Percentiles rank a stretch among this genome's conserved stretches.
phyloP scores from a whole-genome alignment of 1,284 basidiomycete genomes.

The Moniliella sp. region DNA sequence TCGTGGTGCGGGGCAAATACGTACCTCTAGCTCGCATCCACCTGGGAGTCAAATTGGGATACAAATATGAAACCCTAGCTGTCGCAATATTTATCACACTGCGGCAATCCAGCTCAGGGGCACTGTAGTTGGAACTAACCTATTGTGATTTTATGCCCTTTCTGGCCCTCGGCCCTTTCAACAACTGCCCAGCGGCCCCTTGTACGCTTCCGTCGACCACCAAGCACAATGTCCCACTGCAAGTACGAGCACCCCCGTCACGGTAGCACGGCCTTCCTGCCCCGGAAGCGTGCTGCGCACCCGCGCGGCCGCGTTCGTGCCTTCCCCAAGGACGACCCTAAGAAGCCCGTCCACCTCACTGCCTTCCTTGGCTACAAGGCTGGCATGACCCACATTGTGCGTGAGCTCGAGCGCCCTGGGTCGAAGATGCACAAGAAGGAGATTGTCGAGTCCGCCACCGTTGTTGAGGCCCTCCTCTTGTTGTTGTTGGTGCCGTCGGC shows the following conservation, averaged over 20 bases:
- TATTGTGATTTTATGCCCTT: too few species aligned
- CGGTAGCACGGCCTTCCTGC: conserved; percentile 33
- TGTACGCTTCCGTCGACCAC: too few species aligned
- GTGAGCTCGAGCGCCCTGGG: conserved; percentile 94
- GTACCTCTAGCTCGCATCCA: too few species aligned
- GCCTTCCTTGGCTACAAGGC: conserved; percentile 99
- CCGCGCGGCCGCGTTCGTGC: conserved; percentile 25
- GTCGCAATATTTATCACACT: too few species aligned
- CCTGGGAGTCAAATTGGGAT: too few species aligned
- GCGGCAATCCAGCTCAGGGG: too few species aligned
- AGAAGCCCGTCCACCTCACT: conserved; percentile 96
- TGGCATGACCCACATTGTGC: conserved; percentile 97
- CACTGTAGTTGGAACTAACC: too few species aligned
- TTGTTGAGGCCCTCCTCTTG: conserved; percentile 95
- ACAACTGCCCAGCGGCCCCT: too few species aligned
- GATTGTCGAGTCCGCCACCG: conserved; percentile 87
- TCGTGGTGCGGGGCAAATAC: too few species aligned
- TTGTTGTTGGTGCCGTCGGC: conserved; percentile 92
- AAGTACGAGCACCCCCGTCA: conserved; percentile 33
- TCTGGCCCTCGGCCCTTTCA: too few species aligned
- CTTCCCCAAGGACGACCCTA: conserved; percentile 70
- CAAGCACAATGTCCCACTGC: conserved; percentile 2
- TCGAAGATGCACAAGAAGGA: conserved; percentile 50
- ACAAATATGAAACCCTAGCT: too few species aligned
- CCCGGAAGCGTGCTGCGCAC: conserved; percentile 32